Conservation (phyloP, 768 basidiomycete species). For the Suillus tomentosus region DNA sequence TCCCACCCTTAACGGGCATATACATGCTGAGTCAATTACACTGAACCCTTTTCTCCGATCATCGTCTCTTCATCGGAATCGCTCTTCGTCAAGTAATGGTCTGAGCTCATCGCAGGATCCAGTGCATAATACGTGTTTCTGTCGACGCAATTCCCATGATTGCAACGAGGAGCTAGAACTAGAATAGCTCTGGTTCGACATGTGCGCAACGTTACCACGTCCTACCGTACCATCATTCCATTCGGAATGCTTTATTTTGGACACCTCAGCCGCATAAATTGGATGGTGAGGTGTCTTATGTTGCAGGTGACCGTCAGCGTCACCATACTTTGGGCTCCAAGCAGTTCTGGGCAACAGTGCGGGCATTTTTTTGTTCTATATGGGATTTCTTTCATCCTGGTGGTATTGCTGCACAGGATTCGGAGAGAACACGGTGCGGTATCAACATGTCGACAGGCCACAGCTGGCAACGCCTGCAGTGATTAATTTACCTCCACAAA, state of each 20-base stretch:
- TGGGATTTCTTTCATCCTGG: slow-evolving; percentile 1
- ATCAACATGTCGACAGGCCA: background rate
- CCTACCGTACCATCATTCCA: background rate
- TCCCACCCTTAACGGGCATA: slow-evolving; percentile 7
- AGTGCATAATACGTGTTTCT: background rate
- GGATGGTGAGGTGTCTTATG: background rate
- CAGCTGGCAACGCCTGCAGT: background rate
- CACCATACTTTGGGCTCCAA: background rate
- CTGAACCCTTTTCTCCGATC: slow-evolving; percentile 2
- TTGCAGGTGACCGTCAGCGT: background rate
- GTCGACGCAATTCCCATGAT: slow-evolving; percentile 1
- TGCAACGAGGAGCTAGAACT: slow-evolving; percentile 5
- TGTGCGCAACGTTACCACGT: background rate
- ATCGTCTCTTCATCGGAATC: background rate
- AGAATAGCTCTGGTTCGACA: background rate
- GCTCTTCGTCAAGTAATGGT: background rate
- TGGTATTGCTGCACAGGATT: background rate
- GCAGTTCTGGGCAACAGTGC: background rate
- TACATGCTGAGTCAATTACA: background rate
- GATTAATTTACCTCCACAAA: background rate
- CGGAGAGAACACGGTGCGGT: background rate
- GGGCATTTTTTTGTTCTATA: background rate
- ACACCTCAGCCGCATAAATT: background rate
- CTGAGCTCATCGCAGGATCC: background rate
- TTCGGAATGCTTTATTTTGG: too few species aligned